These are phyloP conservation scores for Tothia fuscella DNA, from an alignment of 2,329 filamentous ascomycete genomes.

Conservation along the genomic window DNA sequence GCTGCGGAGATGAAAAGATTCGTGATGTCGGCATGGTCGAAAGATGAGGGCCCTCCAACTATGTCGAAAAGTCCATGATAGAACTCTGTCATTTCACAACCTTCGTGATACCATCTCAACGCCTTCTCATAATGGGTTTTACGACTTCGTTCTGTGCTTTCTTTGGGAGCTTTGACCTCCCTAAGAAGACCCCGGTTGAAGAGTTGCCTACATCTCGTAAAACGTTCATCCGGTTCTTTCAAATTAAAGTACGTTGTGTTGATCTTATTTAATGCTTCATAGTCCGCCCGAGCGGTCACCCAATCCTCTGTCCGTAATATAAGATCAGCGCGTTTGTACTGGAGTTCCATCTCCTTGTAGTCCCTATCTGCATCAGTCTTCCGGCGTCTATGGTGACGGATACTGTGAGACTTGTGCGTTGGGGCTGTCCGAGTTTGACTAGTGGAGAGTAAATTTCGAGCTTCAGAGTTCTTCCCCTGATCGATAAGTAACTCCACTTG, in stretches of 20 bases:
- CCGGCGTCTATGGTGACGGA: no score
- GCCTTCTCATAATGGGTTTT: not conserved
- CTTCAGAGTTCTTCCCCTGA: constrained; percentile 5
- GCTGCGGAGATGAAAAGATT: constrained; percentile 13
- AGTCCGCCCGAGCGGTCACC: not conserved
- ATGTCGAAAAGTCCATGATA: constrained; percentile 10
- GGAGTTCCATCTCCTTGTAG: constrained; percentile 1
- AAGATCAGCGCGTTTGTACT: no score
- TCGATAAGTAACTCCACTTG: constrained; percentile 5
- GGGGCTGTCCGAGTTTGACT: not conserved
- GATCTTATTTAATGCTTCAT: not conserved
- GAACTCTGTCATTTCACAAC: constrained; percentile 11
- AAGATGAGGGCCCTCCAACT: not conserved
- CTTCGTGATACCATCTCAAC: constrained; percentile 1
- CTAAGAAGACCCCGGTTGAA: constrained; percentile 6
- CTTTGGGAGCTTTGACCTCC: constrained; percentile 3
- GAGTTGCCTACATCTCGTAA: constrained; percentile 7
- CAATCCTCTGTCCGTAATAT: not conserved
- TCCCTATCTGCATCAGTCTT: constrained; percentile 2
- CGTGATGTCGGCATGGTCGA: constrained; percentile 11
- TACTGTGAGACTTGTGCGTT: not conserved
- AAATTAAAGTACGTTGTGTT: constrained; percentile 6
- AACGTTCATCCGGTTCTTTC: constrained; percentile 2
- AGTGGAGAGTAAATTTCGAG: constrained; percentile 1
- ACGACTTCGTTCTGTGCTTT: not conserved